phyloP scores from a whole-genome alignment of 139 green algal species.

The Astrephomene gubernaculifera region DNA sequence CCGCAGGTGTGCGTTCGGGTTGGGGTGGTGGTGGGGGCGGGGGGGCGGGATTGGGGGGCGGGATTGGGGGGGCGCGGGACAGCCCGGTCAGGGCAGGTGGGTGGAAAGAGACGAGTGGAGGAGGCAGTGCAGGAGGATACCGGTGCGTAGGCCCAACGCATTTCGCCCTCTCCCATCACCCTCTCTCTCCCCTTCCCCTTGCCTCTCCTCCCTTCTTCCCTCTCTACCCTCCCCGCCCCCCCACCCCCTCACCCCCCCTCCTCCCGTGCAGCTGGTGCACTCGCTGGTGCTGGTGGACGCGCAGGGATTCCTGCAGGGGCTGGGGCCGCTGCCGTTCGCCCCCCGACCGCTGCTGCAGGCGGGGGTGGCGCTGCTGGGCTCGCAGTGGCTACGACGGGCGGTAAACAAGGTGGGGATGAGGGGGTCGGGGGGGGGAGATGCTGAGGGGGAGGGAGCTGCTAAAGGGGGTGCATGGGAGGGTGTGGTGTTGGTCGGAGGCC shows the following conservation, averaged over 20 bases:
- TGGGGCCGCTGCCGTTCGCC: constrained; percentile 80
- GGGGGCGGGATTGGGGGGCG: not conserved
- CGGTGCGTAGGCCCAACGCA: too few species aligned
- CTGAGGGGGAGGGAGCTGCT: too few species aligned
- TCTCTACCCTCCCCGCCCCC: not conserved
- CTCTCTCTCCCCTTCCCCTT: not conserved
- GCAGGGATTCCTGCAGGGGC: constrained; percentile 90
- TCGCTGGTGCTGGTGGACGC: constrained; percentile 85
- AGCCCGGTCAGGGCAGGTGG: not conserved
- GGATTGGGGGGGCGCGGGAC: too few species aligned
- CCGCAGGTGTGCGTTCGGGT: constrained; percentile 64
- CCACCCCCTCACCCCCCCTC: not conserved
- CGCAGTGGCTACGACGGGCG: constrained; percentile 71
- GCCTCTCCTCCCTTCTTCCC: not conserved
- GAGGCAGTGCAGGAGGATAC: not conserved
- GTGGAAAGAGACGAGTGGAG: not conserved
- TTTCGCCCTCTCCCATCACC: too few species aligned
- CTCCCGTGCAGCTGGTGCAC: constrained; percentile 64
- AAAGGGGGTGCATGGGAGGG: not conserved
- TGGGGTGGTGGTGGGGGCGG: not conserved
- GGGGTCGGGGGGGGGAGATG: too few species aligned
- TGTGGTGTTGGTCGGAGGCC: not conserved
- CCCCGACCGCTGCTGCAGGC: constrained; percentile 69
- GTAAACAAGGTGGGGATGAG: constrained; percentile 69
- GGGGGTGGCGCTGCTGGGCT: constrained; percentile 79